Conservation (phyloP, 2,329 filamentous ascomycete genomes). For the Neonectria hederae region DNA sequence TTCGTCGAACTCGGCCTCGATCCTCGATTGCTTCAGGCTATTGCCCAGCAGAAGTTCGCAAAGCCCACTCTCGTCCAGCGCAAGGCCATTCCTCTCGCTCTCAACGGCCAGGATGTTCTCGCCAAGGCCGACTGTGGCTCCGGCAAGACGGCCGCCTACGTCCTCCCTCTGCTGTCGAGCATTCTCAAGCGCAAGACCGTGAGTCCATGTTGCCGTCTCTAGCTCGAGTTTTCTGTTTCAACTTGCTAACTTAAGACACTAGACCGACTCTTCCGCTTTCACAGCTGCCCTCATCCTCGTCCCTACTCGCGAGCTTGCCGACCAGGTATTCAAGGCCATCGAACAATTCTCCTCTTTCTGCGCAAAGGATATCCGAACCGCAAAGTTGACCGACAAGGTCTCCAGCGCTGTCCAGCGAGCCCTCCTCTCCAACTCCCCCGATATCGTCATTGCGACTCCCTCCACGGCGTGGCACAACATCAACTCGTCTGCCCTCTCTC, state of each 20-base stretch:
- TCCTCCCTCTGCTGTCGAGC: constrained; percentile 86
- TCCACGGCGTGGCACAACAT: constrained; percentile 83
- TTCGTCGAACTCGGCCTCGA: constrained; percentile 87
- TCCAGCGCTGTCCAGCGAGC: constrained; percentile 89
- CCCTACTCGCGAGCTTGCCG: constrained; percentile 91
- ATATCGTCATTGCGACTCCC: constrained; percentile 91
- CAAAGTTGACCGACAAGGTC: constrained; percentile 91
- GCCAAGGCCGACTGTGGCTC: constrained; percentile 95
- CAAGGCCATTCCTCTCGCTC: constrained; percentile 85
- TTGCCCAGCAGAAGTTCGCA: constrained; percentile 84
- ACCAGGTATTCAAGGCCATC: constrained; percentile 85
- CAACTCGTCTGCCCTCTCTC: constrained; percentile 69
- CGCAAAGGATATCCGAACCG: constrained; percentile 80
- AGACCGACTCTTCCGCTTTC: constrained; percentile 61
- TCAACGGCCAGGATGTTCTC: constrained; percentile 89
- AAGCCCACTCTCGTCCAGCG: constrained; percentile 90
- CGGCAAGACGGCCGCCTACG: constrained; percentile 96
- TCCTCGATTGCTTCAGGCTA: constrained; percentile 82
- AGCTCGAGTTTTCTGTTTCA: not conserved
- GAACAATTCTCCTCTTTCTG: constrained; percentile 83
- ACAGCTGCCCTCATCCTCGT: constrained; percentile 89
- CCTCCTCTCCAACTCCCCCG: constrained; percentile 84
- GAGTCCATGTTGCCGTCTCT: constrained; percentile 29
- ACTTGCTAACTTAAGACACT: constrained; percentile 16
- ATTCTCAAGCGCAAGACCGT: constrained; percentile 82